Evolutionary conservation across 2,329 filamentous ascomycete species (phyloP).

Genomic region (Hypoxylon sp.): DNA sequence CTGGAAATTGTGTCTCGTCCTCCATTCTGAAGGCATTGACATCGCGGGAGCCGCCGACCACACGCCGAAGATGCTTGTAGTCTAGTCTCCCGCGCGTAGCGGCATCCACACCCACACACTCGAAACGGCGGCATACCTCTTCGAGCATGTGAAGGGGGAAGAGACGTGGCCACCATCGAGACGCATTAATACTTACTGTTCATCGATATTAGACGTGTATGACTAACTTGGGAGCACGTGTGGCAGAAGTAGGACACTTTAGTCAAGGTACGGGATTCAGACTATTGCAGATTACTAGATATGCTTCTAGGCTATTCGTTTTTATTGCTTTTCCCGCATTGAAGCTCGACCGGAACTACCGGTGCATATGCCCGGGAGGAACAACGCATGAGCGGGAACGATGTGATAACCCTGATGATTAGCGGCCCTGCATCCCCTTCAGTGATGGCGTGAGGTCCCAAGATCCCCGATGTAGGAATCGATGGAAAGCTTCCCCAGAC

Average conservation of each 20-base stretch:
- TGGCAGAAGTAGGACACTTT: slow-evolving; percentile 17
- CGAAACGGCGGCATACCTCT: slow-evolving; percentile 19
- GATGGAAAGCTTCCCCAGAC: slow-evolving; percentile 44
- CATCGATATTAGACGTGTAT: slow-evolving; percentile 33
- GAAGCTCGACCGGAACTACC: slow-evolving; percentile 44
- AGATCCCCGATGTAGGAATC: slow-evolving; percentile 45
- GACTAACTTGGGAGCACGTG: slow-evolving; percentile 28
- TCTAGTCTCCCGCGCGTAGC: slow-evolving; percentile 27
- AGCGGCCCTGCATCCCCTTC: slow-evolving; percentile 41
- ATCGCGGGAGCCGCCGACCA: slow-evolving; percentile 38
- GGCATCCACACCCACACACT: slow-evolving; percentile 39
- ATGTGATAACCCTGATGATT: slow-evolving; percentile 44
- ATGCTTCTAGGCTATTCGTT: slow-evolving; percentile 32
- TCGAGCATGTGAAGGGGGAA: slow-evolving; percentile 28
- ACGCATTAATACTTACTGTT: slow-evolving; percentile 34
- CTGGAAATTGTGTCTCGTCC: slow-evolving; percentile 15
- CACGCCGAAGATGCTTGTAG: slow-evolving; percentile 37
- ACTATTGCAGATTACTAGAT: slow-evolving; percentile 25
- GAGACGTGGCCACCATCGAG: slow-evolving; percentile 40
- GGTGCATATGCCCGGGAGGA: slow-evolving; percentile 44
- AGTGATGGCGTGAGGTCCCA: slow-evolving; percentile 42
- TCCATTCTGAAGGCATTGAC: slow-evolving; percentile 18
- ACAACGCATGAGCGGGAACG: slow-evolving; percentile 47
- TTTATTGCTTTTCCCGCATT: slow-evolving; percentile 29
- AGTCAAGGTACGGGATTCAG: slow-evolving; percentile 16